These are phyloP conservation scores for Asclepias syriaca DNA, from an alignment of 257 asterid species.

Conservation along the genomic window DNA sequence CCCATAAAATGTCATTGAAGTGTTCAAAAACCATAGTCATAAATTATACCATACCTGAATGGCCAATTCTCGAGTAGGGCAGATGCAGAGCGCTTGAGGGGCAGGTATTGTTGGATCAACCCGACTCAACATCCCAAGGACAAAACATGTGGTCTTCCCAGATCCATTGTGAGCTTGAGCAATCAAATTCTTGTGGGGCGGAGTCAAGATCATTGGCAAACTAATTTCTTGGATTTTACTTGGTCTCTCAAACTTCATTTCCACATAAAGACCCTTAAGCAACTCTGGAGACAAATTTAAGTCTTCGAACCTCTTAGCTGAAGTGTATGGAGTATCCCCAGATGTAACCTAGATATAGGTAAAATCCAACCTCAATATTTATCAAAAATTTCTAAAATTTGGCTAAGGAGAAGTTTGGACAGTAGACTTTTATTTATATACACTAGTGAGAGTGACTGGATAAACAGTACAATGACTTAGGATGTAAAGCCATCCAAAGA, in stretches of 20 bases:
- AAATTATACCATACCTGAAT: slow-evolving; percentile 55
- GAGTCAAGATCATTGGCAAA: slow-evolving; percentile 91
- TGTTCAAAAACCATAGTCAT: background rate
- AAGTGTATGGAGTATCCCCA: slow-evolving; percentile 64
- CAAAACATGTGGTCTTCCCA: slow-evolving; percentile 96
- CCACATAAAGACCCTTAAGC: slow-evolving; percentile 75
- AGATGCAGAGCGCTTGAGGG: slow-evolving; percentile 96
- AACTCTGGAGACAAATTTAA: slow-evolving; percentile 62
- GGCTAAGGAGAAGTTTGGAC: background rate
- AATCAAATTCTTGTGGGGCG: slow-evolving; percentile 72
- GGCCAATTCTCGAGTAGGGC: slow-evolving; percentile 95
- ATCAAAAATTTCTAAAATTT: background rate
- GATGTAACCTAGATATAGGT: slow-evolving; percentile 48
- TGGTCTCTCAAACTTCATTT: slow-evolving; percentile 80
- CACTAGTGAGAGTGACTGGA: background rate
- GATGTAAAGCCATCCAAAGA: background rate
- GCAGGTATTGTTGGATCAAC: slow-evolving; percentile 53
- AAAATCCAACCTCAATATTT: background rate
- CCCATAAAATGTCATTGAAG: background rate
- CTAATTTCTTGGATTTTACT: slow-evolving; percentile 79
- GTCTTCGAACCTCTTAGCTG: slow-evolving; percentile 84
- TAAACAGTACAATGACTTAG: background rate
- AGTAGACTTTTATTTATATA: background rate
- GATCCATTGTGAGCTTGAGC: slow-evolving; percentile 99
- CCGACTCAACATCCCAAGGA: slow-evolving; percentile 96